Conservation (phyloP, 2,329 filamentous ascomycete genomes). For the Gnomoniopsis sp. region DNA sequence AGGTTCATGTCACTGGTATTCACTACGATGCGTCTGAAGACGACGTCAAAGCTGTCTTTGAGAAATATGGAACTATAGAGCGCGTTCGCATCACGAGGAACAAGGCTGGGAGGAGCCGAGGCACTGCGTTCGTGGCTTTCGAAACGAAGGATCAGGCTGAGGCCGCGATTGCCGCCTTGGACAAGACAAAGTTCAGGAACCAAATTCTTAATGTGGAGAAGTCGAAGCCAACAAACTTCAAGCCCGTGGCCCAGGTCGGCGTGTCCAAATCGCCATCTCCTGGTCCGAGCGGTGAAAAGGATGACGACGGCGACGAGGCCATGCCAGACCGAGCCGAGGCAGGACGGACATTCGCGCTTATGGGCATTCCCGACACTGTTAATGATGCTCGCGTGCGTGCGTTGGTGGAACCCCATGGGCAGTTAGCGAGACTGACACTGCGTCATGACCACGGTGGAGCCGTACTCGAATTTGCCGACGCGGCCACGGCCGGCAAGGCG, state of each 20-base stretch:
- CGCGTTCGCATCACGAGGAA: slow-evolving; percentile 68
- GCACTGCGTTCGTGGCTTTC: slow-evolving; percentile 79
- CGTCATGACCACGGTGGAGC: slow-evolving; percentile 82
- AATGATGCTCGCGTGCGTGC: slow-evolving; percentile 79
- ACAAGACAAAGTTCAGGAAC: slow-evolving; percentile 67
- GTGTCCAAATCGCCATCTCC: slow-evolving; percentile 33
- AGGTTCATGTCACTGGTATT: slow-evolving; percentile 74
- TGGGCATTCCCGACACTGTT: slow-evolving; percentile 88
- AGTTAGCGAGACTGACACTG: slow-evolving; percentile 71
- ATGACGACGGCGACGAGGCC: slow-evolving; percentile 35
- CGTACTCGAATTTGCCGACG: slow-evolving; percentile 75
- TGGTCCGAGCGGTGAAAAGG: slow-evolving; percentile 24
- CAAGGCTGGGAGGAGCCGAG: slow-evolving; percentile 65
- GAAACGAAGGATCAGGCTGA: slow-evolving; percentile 66
- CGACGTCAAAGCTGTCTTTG: slow-evolving; percentile 69
- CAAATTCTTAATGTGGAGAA: slow-evolving; percentile 66
- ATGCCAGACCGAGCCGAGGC: slow-evolving; percentile 30
- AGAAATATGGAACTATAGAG: slow-evolving; percentile 72
- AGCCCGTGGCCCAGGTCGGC: slow-evolving; percentile 45
- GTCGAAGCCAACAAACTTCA: slow-evolving; percentile 54
- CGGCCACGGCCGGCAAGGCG: slow-evolving; percentile 69
- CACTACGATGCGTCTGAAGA: slow-evolving; percentile 59
- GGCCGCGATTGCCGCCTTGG: slow-evolving; percentile 62
- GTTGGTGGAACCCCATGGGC: slow-evolving; percentile 67
- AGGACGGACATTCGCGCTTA: slow-evolving; percentile 64